Percentiles rank a stretch among this genome's conserved stretches.
phyloP scores from a whole-genome alignment of 352 stramenopile genomes.

The Globisporangium heterothallicum region DNA sequence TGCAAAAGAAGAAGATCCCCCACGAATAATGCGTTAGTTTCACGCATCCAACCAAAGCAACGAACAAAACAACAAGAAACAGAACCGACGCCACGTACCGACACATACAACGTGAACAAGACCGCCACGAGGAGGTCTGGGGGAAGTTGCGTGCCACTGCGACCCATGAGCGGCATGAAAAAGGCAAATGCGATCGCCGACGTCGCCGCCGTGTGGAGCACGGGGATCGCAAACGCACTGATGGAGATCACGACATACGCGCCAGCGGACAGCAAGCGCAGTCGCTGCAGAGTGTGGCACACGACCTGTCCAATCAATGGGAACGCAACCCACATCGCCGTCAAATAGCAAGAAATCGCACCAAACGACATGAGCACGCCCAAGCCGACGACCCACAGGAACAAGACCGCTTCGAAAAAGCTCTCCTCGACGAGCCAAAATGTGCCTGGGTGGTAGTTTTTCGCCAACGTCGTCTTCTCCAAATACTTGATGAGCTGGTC shows the following conservation, averaged over 20 bases:
- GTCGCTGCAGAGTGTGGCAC: slow-evolving; percentile 30
- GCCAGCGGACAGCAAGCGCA: slow-evolving; percentile 29
- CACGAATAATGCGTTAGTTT: background rate
- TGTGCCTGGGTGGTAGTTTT: slow-evolving; percentile 11
- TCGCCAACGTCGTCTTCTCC: slow-evolving; percentile 16
- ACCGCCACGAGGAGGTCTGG: slow-evolving; percentile 51
- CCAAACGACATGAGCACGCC: slow-evolving; percentile 28
- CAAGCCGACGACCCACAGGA: slow-evolving; percentile 36
- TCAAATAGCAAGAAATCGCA: slow-evolving; percentile 54
- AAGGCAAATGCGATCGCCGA: slow-evolving; percentile 62
- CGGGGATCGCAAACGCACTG: slow-evolving; percentile 38
- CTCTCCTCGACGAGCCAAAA: slow-evolving; percentile 55
- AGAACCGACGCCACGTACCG: slow-evolving; percentile 22
- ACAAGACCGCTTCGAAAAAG: slow-evolving; percentile 56
- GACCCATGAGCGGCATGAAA: slow-evolving; percentile 69
- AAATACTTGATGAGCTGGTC: slow-evolving; percentile 36
- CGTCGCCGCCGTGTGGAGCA: slow-evolving; percentile 53
- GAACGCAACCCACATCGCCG: slow-evolving; percentile 63
- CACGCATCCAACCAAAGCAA: background rate
- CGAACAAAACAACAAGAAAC: background rate
- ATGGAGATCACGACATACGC: slow-evolving; percentile 52
- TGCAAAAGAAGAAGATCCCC: slow-evolving; percentile 2
- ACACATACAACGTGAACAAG: slow-evolving; percentile 39
- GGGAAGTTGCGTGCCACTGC: slow-evolving; percentile 44
- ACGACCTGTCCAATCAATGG: slow-evolving; percentile 44